Evolutionary conservation across 495 filamentous ascomycete genomes (phyloP), one percentile per base, ranked within the genome.

Genomic region (Penicillium paradoxum): DNA sequence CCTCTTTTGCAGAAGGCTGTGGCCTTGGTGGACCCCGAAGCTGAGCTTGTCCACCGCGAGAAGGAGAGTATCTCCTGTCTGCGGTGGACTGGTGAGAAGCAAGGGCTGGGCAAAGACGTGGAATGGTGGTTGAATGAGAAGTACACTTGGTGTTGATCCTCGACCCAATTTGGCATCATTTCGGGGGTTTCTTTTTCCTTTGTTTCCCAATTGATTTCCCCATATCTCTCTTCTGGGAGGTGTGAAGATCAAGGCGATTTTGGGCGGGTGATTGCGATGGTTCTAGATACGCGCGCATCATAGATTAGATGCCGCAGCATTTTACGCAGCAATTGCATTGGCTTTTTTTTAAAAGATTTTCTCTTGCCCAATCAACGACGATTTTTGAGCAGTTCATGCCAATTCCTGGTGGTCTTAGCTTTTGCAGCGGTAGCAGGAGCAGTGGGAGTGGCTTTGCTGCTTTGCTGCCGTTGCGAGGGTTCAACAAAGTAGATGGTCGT

Each of bases 111-210:
- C 14, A 70, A 75, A 33, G 75, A 84, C 19, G 73, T 96, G 36
- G 86, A 90, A 42, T 98, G 93, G 93, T 68, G 90, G 46, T 79
- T 77, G 54, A 96, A 95, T 63, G 91, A 98, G 79, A 96, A 95
- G 77, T 97, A 84, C 73, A 87, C 81, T 17, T 98, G 92, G 92
- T 96, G 89, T 66, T 97, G 68, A 83, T 41, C 32, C 29, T 13
- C 18, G 14, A 48, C 5, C 39, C 39, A 7, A 38, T 39, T 13
- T 11, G 25, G 5, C 24, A 41, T 52, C 17, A 19, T 57, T 46
- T 56, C 30, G 37, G 45, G 38, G 44, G 33, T 32, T 42, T 30
- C 17, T 43, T 49, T n/a, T n/a, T n/a, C n/a, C 25, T 55, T 49
- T 27, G 17, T 14, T 42, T 50, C 50, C n/a, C 43, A 18, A 22